Percentiles rank a stretch among this genome's conserved stretches.
phyloP scores from a whole-genome alignment of 2,329 filamentous ascomycete species.

The Catunica adiposa region DNA sequence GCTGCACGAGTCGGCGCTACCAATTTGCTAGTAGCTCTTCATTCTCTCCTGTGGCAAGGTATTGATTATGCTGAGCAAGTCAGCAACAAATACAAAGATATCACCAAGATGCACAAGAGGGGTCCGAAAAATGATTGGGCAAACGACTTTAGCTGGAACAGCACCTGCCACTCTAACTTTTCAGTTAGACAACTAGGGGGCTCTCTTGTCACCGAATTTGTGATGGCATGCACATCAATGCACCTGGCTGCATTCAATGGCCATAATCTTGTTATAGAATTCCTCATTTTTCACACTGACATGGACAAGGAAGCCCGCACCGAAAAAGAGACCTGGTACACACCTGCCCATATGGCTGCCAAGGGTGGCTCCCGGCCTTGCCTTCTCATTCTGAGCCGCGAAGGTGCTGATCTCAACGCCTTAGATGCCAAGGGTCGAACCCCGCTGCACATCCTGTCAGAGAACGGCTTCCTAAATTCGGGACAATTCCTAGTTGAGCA shows the following conservation, averaged over 20 bases:
- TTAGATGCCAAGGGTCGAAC: conserved; percentile 21
- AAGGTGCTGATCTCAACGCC: conserved; percentile 19
- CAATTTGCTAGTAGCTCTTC: background rate
- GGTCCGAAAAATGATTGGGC: background rate
- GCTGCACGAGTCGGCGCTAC: conserved; percentile 7
- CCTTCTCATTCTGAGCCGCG: conserved; percentile 19
- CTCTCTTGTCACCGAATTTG: background rate
- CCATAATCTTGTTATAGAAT: conserved; percentile 12
- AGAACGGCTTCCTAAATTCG: background rate
- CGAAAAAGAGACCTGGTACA: background rate
- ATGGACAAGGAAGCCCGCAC: conserved; percentile 8
- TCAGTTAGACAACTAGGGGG: conserved; percentile 9
- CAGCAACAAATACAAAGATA: background rate
- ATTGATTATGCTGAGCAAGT: background rate
- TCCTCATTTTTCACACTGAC: conserved; percentile 8
- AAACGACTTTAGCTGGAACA: conserved; percentile 12
- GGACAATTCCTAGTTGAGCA: background rate
- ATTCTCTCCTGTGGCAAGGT: background rate
- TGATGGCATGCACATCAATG: conserved; percentile 10
- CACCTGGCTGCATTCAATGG: conserved; percentile 15
- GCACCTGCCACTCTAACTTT: conserved; percentile 13
- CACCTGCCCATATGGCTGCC: conserved; percentile 13
- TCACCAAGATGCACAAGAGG: conserved; percentile 4
- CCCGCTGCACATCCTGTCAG: conserved; percentile 18
- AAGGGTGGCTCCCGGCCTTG: conserved; percentile 10